Evolutionary conservation across 495 filamentous ascomycete genomes (phyloP), one percentile per base, ranked within the genome.

Genomic region (Parathielavia appendiculata): DNA sequence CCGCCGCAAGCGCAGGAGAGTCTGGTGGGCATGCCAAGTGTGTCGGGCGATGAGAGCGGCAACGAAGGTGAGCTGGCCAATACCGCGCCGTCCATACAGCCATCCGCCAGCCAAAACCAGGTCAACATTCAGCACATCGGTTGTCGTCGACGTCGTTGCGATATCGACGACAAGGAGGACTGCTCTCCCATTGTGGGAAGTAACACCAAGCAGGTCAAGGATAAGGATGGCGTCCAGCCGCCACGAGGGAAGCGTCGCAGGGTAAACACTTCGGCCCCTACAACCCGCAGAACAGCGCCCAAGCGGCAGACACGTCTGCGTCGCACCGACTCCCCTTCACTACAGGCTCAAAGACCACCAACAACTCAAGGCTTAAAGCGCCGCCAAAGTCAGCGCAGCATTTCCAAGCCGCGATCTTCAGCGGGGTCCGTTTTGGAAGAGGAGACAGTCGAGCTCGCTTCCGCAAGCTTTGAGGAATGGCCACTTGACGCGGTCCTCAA

Each of bases 221-320:
- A 35, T 35, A 11, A 35, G 34, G 34, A 35, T 35, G 34, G 11
- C 11, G 5, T 35, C 34, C 5, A 11, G 34, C 11, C 34, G 34
- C 5, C 34, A 35, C 34, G 34, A 35, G 11, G 11, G 5, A 35
- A 35, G 34, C 34, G 34, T 11, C 34, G 34, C 34, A 60, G 44
- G 39, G 17, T 52, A 59, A 35, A 39, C 30, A 52, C 56, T 53
- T 59, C 39, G 19, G 47, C 39, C 48, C 48, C 49, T 46, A 45
- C 40, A 51, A 51, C 47, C 48, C 17, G 40, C 40, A 54, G 51
- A 60, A 62, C 43, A 54, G 60, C 45, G 22, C 43, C 56, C n/a
- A 46, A 46, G 44, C 44, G 36, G 56, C 51, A 62, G 56, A 22
- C 45, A 51, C 51, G 23, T 58, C 50, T 50, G 10, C 41, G 47